These are phyloP conservation scores for Chondrus crispus DNA, from an alignment of 23 red algal genomes.

Conservation along the genomic window DNA sequence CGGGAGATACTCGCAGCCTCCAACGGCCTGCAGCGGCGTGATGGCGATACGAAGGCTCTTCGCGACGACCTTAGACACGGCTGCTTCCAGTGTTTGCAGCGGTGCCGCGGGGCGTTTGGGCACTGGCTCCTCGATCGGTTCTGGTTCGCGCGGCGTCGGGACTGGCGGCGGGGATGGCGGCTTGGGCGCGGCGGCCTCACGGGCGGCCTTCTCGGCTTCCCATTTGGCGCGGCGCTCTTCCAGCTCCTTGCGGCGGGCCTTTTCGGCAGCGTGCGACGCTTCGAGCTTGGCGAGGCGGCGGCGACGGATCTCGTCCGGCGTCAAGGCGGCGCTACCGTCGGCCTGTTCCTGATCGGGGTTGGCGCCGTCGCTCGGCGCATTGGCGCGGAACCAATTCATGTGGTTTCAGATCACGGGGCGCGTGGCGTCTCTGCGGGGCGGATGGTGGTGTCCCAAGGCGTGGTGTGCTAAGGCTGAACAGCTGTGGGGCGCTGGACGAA, in stretches of 20 bases:
- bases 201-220: slow-evolving; percentile 28
- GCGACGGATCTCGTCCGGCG: slow-evolving; percentile 51
- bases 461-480: too few species aligned
- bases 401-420: too few species aligned
- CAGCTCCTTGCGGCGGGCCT: slow-evolving; percentile 25
- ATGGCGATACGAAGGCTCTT: slow-evolving; percentile 29
- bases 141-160: not conserved
- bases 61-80: slow-evolving; percentile 1
- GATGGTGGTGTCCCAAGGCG: too few species aligned
- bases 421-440: too few species aligned
- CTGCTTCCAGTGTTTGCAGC: slow-evolving; percentile 23
- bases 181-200: not conserved
- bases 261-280: slow-evolving; percentile 41
- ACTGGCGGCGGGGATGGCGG: not conserved
- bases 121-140: not conserved
- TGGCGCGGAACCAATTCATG: slow-evolving; percentile 58
- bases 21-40: not conserved
- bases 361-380: not conserved
- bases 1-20: not conserved
- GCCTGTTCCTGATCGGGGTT: not conserved
- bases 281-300: slow-evolving; percentile 62
- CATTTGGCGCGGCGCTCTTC: slow-evolving; percentile 50
- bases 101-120: not conserved
- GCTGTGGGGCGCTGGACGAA: too few species aligned
- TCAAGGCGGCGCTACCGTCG: not conserved